Evolutionary conservation across 139 green algal species (phyloP), one percentile per base, ranked within the genome.

Genomic region (Tetradesmus lagerheimii): DNA sequence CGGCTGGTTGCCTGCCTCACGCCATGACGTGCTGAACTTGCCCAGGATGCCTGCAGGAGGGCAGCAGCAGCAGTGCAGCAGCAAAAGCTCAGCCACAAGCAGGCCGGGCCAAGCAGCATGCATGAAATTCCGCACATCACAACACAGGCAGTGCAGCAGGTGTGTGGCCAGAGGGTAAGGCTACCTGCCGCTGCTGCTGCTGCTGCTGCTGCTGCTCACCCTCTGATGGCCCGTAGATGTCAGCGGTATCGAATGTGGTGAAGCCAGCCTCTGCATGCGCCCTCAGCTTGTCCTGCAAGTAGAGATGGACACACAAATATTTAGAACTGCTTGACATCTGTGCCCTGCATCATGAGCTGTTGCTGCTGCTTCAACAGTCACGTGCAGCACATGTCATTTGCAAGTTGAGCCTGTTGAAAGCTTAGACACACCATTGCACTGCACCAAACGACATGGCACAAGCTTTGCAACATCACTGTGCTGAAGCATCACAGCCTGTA

Each of bases 201-300:
- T 79, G 50, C 43, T 50, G 50, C 41, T 29, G 0, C 12, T 57
- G 31, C 50, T 62, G 34, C 15, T 25, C 38, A 92, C 92, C 66
- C 84, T 97, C 95, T 43, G 66, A 93, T 0, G 92, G 93, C n/a
- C 95, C 95, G 76, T 97, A 97, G 75, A 95, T 95, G 92, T 96
- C 94, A 9, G 95, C 95, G 5, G 95, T 97, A 89, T 97, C 95
- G 91, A 95, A 97, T 1, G 94, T 94, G 0, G 92, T 95, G 75
- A 95, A 95, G n/a, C 95, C 93, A 5, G 91, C 95, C 1, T 93
- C 87, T 8, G 93, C 94, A 83, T 95, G 94, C 0, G 93, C 34
- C 9, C 80, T 71, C 34, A 97, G 92, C 91, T 97, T 96, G 38
- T 89, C 90, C 80, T 96, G 93, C 38, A 88, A 23, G 34, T 39